Percentiles rank a stretch among this genome's conserved stretches.
phyloP scores from a whole-genome alignment of 2,329 filamentous ascomycete genomes.

The Conoideocrella luteorostrata region DNA sequence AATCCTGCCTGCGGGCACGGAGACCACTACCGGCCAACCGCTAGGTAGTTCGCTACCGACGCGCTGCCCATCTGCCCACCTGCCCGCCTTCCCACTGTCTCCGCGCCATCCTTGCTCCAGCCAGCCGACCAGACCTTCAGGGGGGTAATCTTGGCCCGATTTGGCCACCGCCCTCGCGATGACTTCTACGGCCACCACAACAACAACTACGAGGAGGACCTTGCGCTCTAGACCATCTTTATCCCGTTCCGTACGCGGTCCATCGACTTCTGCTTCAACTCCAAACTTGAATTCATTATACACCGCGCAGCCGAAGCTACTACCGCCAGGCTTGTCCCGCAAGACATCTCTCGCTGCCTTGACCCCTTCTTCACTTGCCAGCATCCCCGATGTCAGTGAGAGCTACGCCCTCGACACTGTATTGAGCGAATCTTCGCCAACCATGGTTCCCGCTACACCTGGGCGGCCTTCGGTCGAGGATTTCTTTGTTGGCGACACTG shows the following conservation, averaged over 20 bases:
- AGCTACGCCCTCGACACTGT: conserved; percentile 55
- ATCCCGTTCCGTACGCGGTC: conserved; percentile 37
- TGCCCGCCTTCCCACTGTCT: conserved; percentile 1
- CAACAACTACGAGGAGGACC: conserved; percentile 12
- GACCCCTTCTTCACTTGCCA: conserved; percentile 55
- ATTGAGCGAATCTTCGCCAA: conserved; percentile 26
- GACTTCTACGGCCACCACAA: conserved; percentile 15
- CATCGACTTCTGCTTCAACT: conserved; percentile 45
- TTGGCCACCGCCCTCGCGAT: conserved; percentile 13
- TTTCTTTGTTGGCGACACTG: conserved; percentile 70
- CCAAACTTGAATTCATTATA: conserved; percentile 52
- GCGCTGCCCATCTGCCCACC: too few species aligned
- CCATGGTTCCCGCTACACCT: conserved; percentile 49
- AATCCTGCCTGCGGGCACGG: background rate
- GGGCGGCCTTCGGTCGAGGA: conserved; percentile 42
- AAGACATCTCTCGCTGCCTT: conserved; percentile 68
- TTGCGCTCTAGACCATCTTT: conserved; percentile 14
- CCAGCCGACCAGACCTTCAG: background rate
- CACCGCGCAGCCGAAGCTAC: conserved; percentile 41
- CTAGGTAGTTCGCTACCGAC: too few species aligned
- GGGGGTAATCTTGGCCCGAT: conserved; percentile 6
- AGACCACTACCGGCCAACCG: conserved; percentile 3
- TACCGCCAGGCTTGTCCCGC: conserved; percentile 48
- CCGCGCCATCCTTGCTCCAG: background rate
- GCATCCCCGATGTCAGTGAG: conserved; percentile 60